Conservation (phyloP, 306 rosid species). For the Prunus fruticosa region DNA sequence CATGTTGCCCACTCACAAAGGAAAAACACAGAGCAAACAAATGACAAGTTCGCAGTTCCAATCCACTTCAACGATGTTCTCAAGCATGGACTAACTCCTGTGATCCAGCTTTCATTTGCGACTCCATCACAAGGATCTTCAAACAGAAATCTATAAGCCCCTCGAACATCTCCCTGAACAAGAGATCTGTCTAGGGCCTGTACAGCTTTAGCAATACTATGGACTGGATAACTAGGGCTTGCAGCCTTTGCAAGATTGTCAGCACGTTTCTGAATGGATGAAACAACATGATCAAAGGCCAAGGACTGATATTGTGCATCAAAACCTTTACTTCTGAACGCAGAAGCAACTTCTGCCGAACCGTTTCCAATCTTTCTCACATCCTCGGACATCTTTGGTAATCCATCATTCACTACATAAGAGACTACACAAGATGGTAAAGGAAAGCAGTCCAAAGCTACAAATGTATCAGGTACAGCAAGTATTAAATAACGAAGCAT, state of each 20-base stretch:
- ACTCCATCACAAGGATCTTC: conserved; percentile 72
- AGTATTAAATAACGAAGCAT: conserved; percentile 83
- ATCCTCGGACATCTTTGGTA: conserved; percentile 60
- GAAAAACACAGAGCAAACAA: conserved; percentile 75
- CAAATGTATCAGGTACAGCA: conserved; percentile 89
- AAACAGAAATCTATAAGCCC: conserved; percentile 64
- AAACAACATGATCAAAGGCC: conserved; percentile 64
- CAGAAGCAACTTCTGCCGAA: conserved; percentile 49
- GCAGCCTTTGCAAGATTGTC: conserved; percentile 75
- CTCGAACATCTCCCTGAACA: conserved; percentile 64
- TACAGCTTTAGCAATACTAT: conserved; percentile 75
- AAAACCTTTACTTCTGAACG: conserved; percentile 56
- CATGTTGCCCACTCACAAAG: conserved; percentile 99
- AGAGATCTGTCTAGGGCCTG: conserved; percentile 77
- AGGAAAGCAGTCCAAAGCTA: conserved; percentile 92
- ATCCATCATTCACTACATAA: conserved; percentile 62
- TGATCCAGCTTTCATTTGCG: conserved; percentile 64
- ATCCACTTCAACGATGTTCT: conserved; percentile 85
- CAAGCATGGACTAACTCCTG: conserved; percentile 75
- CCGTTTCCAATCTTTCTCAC: conserved; percentile 48
- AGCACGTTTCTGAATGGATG: conserved; percentile 68
- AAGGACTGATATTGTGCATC: conserved; percentile 68
- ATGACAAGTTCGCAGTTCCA: conserved; percentile 54
- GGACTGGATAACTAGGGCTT: conserved; percentile 64
- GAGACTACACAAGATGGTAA: conserved; percentile 68